A percentile compares a stretch with the other conserved stretches of the same genome.
Conservation (phyloP, 768 basidiomycete species). For the Leccinum variicolor region DNA sequence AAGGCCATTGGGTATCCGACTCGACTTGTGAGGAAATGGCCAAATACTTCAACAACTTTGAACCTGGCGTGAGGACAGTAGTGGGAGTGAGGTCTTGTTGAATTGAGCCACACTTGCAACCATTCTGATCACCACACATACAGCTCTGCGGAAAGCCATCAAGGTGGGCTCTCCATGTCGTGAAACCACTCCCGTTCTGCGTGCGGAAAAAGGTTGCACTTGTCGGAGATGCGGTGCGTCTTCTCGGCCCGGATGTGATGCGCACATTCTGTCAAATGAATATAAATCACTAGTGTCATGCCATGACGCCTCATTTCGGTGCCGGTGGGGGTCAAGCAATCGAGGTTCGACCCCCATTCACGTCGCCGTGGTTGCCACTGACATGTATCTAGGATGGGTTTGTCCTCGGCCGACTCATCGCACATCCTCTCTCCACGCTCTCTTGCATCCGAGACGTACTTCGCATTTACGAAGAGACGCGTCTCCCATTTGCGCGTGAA, state of each 20-base stretch:
- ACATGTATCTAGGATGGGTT: slow-evolving; percentile 14
- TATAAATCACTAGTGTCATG: slow-evolving; percentile 12
- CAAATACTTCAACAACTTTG: slow-evolving; percentile 31
- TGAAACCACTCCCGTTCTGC: slow-evolving; percentile 40
- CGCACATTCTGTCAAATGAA: background rate
- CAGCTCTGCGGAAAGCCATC: slow-evolving; percentile 36
- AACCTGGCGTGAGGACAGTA: slow-evolving; percentile 33
- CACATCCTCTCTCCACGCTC: slow-evolving; percentile 16
- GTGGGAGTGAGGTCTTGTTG: slow-evolving; percentile 21
- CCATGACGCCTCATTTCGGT: slow-evolving; percentile 24
- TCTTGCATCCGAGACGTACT: slow-evolving; percentile 1
- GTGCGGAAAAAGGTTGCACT: slow-evolving; percentile 41
- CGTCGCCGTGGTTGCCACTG: background rate
- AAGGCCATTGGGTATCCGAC: slow-evolving; percentile 32
- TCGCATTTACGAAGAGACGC: slow-evolving; percentile 9
- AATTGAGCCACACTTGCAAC: background rate
- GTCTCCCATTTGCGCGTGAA: slow-evolving; percentile 10
- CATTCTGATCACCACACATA: background rate
- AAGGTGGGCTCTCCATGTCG: slow-evolving; percentile 44
- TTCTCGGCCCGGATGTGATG: background rate
- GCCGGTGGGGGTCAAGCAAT: slow-evolving; percentile 27
- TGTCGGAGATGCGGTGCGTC: slow-evolving; percentile 43
- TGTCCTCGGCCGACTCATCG: slow-evolving; percentile 21
- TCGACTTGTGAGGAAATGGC: slow-evolving; percentile 34
- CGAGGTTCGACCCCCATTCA: slow-evolving; percentile 7